Evolutionary conservation across 148 eudicot species (phyloP), one percentile per base, ranked within the genome.

Genomic region (Nepenthes mirabilis): DNA sequence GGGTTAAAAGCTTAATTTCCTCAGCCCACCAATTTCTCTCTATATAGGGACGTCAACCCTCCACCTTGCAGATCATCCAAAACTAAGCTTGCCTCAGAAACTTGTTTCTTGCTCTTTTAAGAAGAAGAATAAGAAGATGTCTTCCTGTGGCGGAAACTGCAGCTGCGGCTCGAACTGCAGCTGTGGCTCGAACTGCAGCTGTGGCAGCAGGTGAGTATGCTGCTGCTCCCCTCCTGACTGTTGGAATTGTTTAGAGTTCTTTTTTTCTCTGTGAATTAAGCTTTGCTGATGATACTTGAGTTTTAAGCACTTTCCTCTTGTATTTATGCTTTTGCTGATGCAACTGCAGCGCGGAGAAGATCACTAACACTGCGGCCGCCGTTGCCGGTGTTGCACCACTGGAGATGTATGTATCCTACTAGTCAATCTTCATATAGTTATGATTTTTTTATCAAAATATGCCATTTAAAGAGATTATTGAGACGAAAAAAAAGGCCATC

Each of bases 131-230:
- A 45, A 45, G 48, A 10, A 49, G 52, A 72, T 75, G 83, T 70
- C 72, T 59, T 63, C 71, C 57, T 68, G 68, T 35, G 70, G 74
- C n/a, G 65, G 50, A 62, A 64, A 13, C 68, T 79, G 83, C 69
- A 65, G 36, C 62, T 76, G 80, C 35, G 74, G 73, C 37, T 59
- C 64, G 36, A 33, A 34, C 58, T 67, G 70, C 70, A 60, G 61
- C 33, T 60, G 70, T 47, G 63, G 63, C 37, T 59, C 64, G 36
- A 33, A 34, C 58, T 67, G 70, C 70, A 60, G 61, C 33, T 60
- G 70, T 47, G 63, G 63, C 14, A 52, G 36, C 2, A 10, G 56
- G 2, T 14, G 45, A 32, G 35, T 34, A 1, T 55, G 14, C 58
- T 32, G 33, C 3, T 5, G 23, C 35, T 5, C 57, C 14, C 7